Percentiles rank a stretch among this genome's conserved stretches.
Conservation (phyloP, 306 rosid species). For the Canavalia ensiformis region DNA sequence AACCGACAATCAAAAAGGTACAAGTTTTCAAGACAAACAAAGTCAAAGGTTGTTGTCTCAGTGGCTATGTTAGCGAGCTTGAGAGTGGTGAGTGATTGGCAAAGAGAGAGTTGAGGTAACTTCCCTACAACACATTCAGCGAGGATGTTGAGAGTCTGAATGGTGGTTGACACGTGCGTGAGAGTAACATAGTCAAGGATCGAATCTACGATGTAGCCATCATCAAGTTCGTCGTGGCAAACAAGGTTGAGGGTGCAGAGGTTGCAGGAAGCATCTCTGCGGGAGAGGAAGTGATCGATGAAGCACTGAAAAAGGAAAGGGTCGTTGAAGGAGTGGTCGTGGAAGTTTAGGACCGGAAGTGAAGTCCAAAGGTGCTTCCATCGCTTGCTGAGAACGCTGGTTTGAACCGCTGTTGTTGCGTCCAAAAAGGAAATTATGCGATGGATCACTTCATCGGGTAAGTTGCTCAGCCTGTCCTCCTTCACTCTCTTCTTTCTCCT, state of each 20-base stretch:
- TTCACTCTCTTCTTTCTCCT: not conserved
- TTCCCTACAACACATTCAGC: not conserved
- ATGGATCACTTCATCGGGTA: not conserved
- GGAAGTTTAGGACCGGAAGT: not conserved
- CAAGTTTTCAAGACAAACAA: not conserved
- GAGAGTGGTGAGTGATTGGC: constrained; percentile 7
- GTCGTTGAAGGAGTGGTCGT: not conserved
- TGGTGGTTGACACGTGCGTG: too few species aligned
- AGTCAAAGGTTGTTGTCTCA: not conserved
- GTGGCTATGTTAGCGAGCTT: not conserved
- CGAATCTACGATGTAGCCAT: not conserved
- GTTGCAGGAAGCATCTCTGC: not conserved
- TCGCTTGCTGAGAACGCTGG: not conserved
- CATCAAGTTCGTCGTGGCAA: not conserved
- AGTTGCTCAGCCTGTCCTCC: not conserved
- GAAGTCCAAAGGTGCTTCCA: not conserved
- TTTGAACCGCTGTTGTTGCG: not conserved
- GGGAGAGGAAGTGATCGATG: not conserved
- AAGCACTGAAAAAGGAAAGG: not conserved
- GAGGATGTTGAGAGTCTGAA: not conserved
- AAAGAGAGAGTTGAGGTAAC: not conserved
- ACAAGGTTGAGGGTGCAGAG: not conserved
- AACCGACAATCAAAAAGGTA: not conserved
- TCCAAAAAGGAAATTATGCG: not conserved
- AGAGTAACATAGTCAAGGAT: not conserved